phyloP scores from a whole-genome alignment of 257 asterid species.

The Nemophila menziesii region DNA sequence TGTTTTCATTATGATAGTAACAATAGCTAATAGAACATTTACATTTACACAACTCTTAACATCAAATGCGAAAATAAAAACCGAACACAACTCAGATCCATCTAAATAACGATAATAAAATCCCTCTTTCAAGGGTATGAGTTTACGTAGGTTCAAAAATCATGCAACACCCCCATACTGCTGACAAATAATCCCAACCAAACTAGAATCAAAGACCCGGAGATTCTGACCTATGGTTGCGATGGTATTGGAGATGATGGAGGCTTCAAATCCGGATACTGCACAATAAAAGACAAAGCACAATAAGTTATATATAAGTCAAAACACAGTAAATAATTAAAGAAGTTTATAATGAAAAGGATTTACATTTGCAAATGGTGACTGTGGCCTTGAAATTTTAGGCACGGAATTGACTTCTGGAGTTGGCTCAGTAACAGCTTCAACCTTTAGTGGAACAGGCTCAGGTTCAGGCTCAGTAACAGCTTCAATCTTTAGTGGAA shows the following conservation, averaged over 20 bases:
- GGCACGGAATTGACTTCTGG: slow-evolving; percentile 54
- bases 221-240: slow-evolving; percentile 34
- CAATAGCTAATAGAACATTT: slow-evolving; percentile 3
- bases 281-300: slow-evolving; percentile 13
- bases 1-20: not conserved
- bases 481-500: slow-evolving; percentile 36
- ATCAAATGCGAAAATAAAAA: not conserved
- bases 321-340: not conserved
- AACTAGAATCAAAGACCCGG: not conserved
- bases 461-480: too few species aligned
- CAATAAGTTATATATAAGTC: not conserved
- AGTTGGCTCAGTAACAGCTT: slow-evolving; percentile 29
- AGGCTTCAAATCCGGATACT: slow-evolving; percentile 96
- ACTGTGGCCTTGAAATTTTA: slow-evolving; percentile 45
- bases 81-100: slow-evolving; percentile 1
- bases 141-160: slow-evolving; percentile 1
- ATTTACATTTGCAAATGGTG: slow-evolving; percentile 86
- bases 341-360: not conserved
- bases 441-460: slow-evolving; percentile 34
- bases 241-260: slow-evolving; percentile 93
- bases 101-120: not conserved
- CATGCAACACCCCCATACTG: not conserved
- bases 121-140: not conserved
- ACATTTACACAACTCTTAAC: slow-evolving; percentile 9
- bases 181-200: not conserved